Conservation (phyloP, 176 grass and related monocot genomes). For the Cocos nucifera region DNA sequence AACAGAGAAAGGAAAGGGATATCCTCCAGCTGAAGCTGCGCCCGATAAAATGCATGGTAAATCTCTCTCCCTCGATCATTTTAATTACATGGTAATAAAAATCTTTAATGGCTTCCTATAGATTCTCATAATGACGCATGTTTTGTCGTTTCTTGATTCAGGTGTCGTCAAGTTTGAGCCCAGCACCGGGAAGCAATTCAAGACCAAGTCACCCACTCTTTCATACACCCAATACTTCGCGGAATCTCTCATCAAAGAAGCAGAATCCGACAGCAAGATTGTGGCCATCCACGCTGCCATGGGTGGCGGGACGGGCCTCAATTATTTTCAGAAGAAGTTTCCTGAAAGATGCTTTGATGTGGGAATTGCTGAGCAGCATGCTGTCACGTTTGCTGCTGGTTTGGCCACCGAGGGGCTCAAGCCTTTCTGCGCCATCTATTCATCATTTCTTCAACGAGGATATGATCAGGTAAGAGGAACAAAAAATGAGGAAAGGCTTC, state of each 20-base stretch:
- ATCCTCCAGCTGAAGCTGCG: conserved; percentile 77
- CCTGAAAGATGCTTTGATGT: conserved; percentile 97
- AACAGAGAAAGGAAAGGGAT: conserved; percentile 88
- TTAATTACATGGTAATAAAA: no score
- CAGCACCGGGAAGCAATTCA: conserved; percentile 55
- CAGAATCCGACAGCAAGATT: conserved; percentile 55
- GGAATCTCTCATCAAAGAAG: conserved; percentile 67
- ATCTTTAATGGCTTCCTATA: background rate
- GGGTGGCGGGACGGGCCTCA: conserved; percentile 90
- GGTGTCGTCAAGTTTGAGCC: conserved; percentile 87
- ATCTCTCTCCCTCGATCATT: background rate
- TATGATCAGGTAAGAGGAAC: conserved; percentile 64
- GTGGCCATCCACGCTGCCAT: conserved; percentile 92
- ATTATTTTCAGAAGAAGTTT: conserved; percentile 85
- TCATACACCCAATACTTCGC: conserved; percentile 91
- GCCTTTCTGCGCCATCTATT: conserved; percentile 97
- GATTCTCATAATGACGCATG: background rate
- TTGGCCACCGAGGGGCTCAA: conserved; percentile 76
- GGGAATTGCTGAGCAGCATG: conserved; percentile 96
- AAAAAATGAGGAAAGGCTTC: background rate
- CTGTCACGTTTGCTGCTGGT: conserved; percentile 83
- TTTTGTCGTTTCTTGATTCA: conserved; percentile 5
- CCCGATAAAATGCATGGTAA: conserved; percentile 84
- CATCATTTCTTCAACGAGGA: conserved; percentile 86
- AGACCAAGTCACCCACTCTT: conserved; percentile 32